Base-by-base conservation (phyloP, 2,329 filamentous ascomycete genomes). In the Botryotinia narcissicola region DNA sequence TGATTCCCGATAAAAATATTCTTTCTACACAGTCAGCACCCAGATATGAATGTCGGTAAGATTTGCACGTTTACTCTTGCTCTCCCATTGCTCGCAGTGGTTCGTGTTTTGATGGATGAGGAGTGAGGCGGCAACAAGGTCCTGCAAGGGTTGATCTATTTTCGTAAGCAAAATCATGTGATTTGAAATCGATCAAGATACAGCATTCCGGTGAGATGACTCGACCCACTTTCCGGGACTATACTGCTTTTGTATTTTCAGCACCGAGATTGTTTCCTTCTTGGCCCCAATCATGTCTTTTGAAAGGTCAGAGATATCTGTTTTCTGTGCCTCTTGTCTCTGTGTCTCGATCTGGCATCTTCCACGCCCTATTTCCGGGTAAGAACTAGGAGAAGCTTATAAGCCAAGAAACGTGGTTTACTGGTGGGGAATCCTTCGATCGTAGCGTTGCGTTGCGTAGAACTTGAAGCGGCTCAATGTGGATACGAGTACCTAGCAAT, bases 331-430 rank as follows among this genome's bases (percentile, higher is more conserved):
- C 48, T n/a, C 48, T 7, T 25, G 6, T 40, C 3, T 48, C 22
- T 48, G 22, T 48, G 29, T 44, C 40, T 44, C 40, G 5, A 44
- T 29, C 10, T 46, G 35, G 42, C 25, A 42, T 29, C 12, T 35
- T 14, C 6, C 25, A 35, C 35, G 25, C 20, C 48, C 4, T 22
- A 10, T 12, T 29, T 29, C 25, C 32, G 32, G 46, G 63, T 37
- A 10, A 67, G 63, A 66, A 32, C 44, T 48, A 66, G 12, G 32
- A 37, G 18, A 35, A 67, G 32, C 32, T 46, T 20, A 29, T 16
- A 54, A 51, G 63, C 44, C 63, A 67, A 68, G 51, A 29, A 68
- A 68, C 66, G 66, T 68, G 48, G 25, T 42, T 57, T 42, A 40
- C 25, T 68, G n/a, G 48, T 22, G 48, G n/a, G 35, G 48, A 68